phyloP scores from a whole-genome alignment of 768 basidiomycete species.

The Leucocoprinus leucothites region DNA sequence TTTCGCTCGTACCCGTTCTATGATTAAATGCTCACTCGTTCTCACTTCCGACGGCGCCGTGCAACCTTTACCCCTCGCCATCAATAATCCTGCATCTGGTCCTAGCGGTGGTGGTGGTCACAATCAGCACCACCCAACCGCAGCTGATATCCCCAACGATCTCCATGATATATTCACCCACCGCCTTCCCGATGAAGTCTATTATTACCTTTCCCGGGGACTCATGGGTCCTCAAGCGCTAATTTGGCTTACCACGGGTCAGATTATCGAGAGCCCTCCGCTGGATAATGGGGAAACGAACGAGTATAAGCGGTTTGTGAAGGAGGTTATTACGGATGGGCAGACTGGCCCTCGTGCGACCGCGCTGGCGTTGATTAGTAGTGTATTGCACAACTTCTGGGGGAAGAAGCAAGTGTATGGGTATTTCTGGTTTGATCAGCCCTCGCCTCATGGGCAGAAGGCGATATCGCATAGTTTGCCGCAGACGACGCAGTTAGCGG shows the following conservation, averaged over 20 bases:
- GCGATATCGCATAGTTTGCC: conserved; percentile 67
- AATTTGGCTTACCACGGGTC: conserved; percentile 91
- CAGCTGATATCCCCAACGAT: conserved; percentile 86
- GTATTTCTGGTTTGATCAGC: conserved; percentile 73
- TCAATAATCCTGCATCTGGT: conserved; percentile 38
- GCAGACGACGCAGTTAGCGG: conserved; percentile 83
- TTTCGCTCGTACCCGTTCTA: conserved; percentile 84
- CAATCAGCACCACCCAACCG: conserved; percentile 69
- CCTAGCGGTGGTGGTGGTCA: conserved; percentile 41
- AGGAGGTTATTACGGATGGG: conserved; percentile 94
- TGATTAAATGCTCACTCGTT: conserved; percentile 90
- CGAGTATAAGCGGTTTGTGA: conserved; percentile 92
- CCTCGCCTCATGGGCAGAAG: conserved; percentile 51
- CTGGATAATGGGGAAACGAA: conserved; percentile 94
- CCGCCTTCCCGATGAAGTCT: conserved; percentile 93
- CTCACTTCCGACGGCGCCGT: conserved; percentile 85
- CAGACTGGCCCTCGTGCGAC: conserved; percentile 92
- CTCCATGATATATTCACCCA: conserved; percentile 94
- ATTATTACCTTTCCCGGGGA: conserved; percentile 93
- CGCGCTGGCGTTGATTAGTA: conserved; percentile 82
- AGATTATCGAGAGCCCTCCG: conserved; percentile 82
- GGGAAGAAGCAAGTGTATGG: conserved; percentile 67
- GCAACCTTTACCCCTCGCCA: conserved; percentile 73
- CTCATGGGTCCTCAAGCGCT: conserved; percentile 85
- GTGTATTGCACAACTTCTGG: conserved; percentile 81